Evolutionary conservation across 179 eudicot species (phyloP), one percentile per base, ranked within the genome.

Genomic region (Patellifolia procumbens): DNA sequence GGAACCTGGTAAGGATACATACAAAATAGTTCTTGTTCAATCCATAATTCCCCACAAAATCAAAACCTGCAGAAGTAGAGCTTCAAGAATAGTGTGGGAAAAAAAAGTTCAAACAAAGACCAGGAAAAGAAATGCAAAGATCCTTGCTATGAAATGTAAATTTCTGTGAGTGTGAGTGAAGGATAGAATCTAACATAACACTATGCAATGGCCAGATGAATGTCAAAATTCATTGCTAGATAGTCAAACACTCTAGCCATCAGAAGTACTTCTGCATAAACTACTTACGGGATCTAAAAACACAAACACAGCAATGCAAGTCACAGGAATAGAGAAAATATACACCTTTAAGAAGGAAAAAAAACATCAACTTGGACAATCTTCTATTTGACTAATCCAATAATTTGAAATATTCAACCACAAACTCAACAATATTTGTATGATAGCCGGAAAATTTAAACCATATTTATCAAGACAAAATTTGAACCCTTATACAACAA

Each of bases 131-230:
- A 12, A 29, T 15, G 65, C 65, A 61, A 16, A 31, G 65, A 29
- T 61, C 65, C 37, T 28, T 31, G 65, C 65, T 28, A 34, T 60
- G 28, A 60, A 26, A 60, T 60, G 65, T 60, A n/a, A n/a, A 15
- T 17, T 17, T 16, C 56, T 51, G 19, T 51, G 56, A 1, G 56
- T 51, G 13, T 20, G 2, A 37, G 6, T 6, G 0, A 51, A 51
- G 56, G n/a, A 51, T 16, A 51, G 56, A 16, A 15, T 51, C n/a
- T 51, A 20, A 51, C 43, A 17, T 19, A 51, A 51, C 20, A 51
- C 22, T 51, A 20, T 20, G 19, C 3, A n/a, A n/a, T n/a, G n/a
- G n/a, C n/a, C n/a, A 51, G 20, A 51, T 51, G 17, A 51, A 51
- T 51, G 22, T 20, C 56, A 51, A 58, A 52, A n/a, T 7, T 16